Evolutionary conservation across 2,329 filamentous ascomycete genomes (phyloP), one percentile per base, ranked within the genome.

Genomic region (Curvularia eragrostidis): DNA sequence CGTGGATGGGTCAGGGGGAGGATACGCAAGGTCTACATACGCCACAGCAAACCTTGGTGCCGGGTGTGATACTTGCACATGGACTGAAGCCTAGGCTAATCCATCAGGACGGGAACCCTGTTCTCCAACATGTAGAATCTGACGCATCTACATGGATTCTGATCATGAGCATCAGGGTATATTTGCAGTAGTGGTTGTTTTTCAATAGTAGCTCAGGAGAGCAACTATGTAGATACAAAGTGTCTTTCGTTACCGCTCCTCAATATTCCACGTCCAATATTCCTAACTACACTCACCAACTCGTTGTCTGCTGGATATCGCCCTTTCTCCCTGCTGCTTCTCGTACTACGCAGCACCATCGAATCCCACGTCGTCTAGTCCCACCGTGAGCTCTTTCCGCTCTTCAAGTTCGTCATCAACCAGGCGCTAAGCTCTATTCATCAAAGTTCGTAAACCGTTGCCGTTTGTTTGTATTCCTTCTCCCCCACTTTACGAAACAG

Each of bases 401-500:
- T 5, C 28, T 43, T 26, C n/a, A 54, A 36, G 5, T 13, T 42
- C 1, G 7, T 48, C 51, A 13, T 38, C 34, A 18, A 42, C 13
- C 47, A 24, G 9, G 28, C 13, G 28, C n/a, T 19, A 19, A 21
- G 7, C 12, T 32, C 18, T 32, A 19, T 21, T 47, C 28, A 15
- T 34, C n/a, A 19, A 47, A 19, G 18, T 24, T 30, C 43, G 43
- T 30, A 30, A 30, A 13, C 42, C 23, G n/a, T n/a, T 24, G 13
- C 18, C 34, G 26, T 23, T 38, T 18, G n/a, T 49, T 39, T 19
- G 9, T 23, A 26, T 15, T 26, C 32, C n/a, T 38, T 38, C 23
- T 44, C 30, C 23, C 15, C 43, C 36, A 21, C 15, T 32, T 32
- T 34, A 57, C 58, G 61, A 72, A 23, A 66, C 59, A 28, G 70